Evolutionary conservation across 495 filamentous ascomycete species (phyloP).

Genomic region (Aspergillus haitiensis): DNA sequence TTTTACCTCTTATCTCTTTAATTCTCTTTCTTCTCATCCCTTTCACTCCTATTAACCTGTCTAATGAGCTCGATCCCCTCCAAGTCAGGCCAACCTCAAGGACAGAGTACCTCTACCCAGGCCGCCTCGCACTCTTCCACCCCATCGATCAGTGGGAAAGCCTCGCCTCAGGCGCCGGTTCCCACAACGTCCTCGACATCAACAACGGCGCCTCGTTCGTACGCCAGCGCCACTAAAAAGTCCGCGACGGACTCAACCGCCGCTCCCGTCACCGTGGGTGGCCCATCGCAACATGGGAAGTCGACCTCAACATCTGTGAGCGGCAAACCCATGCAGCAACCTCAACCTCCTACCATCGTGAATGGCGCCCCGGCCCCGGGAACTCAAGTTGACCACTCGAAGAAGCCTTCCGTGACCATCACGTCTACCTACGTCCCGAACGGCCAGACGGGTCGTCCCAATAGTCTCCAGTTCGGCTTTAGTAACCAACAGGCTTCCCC

Average conservation of each 20-base stretch:
- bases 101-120: constrained; percentile 54
- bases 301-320: constrained; percentile 75
- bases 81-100: constrained; percentile 55
- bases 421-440: constrained; percentile 75
- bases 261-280: constrained; percentile 66
- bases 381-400: constrained; percentile 68
- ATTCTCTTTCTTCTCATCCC: constrained; percentile 13
- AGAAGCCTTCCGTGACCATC: constrained; percentile 87
- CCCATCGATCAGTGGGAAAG: constrained; percentile 58
- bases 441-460: constrained; percentile 60
- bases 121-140: constrained; percentile 50
- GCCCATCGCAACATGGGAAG: constrained; percentile 81
- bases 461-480: constrained; percentile 76
- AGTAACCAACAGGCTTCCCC: constrained; percentile 65
- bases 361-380: constrained; percentile 63
- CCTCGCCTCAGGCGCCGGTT: constrained; percentile 52
- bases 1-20: constrained; percentile 6
- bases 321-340: constrained; percentile 67
- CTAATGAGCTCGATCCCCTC: constrained; percentile 54
- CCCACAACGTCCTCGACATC: constrained; percentile 50
- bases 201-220: constrained; percentile 55
- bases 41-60: constrained; percentile 33
- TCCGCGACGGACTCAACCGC: constrained; percentile 69
- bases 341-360: constrained; percentile 57
- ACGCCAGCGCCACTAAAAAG: constrained; percentile 80